Evolutionary conservation across 768 basidiomycete species (phyloP).

Genomic region (Cystobasidium ongulense): DNA sequence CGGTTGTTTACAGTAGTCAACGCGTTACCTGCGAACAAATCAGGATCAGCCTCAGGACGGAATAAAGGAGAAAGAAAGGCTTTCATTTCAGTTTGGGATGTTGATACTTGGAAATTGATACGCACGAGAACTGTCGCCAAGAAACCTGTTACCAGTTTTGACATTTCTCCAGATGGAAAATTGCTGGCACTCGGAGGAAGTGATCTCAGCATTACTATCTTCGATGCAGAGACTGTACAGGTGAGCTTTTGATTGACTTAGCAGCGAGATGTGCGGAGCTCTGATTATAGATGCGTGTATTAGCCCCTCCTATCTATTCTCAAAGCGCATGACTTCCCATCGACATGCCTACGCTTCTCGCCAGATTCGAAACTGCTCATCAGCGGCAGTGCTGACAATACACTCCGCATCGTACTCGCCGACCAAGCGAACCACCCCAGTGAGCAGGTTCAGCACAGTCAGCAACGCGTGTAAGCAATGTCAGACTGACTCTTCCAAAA

Average conservation of each 20-base stretch:
- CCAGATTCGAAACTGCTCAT: slow-evolving; percentile 69
- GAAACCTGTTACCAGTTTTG: slow-evolving; percentile 75
- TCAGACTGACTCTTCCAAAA: too few relatives aligned
- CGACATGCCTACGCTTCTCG: slow-evolving; percentile 81
- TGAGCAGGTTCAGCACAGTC: not conserved
- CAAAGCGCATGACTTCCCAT: slow-evolving; percentile 88
- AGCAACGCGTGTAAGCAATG: too few relatives aligned
- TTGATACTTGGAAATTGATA: slow-evolving; percentile 59
- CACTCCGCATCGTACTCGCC: slow-evolving; percentile 67
- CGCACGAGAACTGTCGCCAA: slow-evolving; percentile 66
- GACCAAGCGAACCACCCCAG: slow-evolving; percentile 10
- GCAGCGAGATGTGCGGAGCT: too few relatives aligned
- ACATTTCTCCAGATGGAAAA: slow-evolving; percentile 61
- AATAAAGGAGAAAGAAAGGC: slow-evolving; percentile 35
- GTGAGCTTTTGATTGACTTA: slow-evolving; percentile 55
- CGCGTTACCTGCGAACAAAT: slow-evolving; percentile 52
- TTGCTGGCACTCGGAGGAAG: slow-evolving; percentile 78
- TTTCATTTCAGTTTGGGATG: slow-evolving; percentile 54
- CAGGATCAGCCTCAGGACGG: slow-evolving; percentile 51
- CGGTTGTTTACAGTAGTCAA: slow-evolving; percentile 67
- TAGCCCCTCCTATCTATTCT: slow-evolving; percentile 81
- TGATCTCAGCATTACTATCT: slow-evolving; percentile 70
- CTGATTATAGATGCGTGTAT: slow-evolving; percentile 1
- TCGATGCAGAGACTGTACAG: slow-evolving; percentile 67
- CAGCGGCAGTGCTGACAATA: slow-evolving; percentile 84